Evolutionary conservation across 2,329 filamentous ascomycete species (phyloP), one percentile per base, ranked within the genome.

Genomic region (Clarireedia sp.): DNA sequence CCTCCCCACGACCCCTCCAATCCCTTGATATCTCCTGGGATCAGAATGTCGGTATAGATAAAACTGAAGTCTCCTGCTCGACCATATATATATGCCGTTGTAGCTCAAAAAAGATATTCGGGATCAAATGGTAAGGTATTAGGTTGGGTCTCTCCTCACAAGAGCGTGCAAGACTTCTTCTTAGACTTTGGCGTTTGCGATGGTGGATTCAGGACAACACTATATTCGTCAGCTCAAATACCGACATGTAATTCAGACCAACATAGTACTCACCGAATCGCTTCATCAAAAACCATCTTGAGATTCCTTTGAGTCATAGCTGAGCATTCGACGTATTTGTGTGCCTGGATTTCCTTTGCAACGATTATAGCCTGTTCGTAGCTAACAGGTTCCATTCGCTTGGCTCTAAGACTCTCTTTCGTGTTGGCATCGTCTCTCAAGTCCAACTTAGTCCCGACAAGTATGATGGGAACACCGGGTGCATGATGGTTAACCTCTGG

Each of bases 211-310:
- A 90, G 75, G 48, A 89, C 86, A 60, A 86, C 85, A 66, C 86
- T 89, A 54, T 51, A 41, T 43, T 55, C 49, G 58, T 48, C 43
- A 57, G 51, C 26, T 36, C 1, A 33, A 7, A n/a, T 14, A n/a
- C 37, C 19, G 5, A 17, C 5, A 48, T 19, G 40, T 43, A 48
- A 47, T 26, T 26, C 10, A 21, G n/a, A 5, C n/a, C 33, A n/a
- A 29, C 5, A 46, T 4, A 48, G 7, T 40, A 74, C 86, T 66
- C 76, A 97, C 94, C 94, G 86, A 70, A 99, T 99, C 36, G 94
- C 94, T 75, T 96, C 92, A 69, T 99, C 94, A 70, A 99, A 99
- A 48, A 99, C 94, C 67, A 90, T 95, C 85, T 99, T 99, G 66
- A 99, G 74, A 73, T 96, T 96, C 68, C 92, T 81, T 78, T 97